Base-by-base conservation (phyloP, 352 stramenopile genomes). In the Phytophthora foliorum region DNA sequence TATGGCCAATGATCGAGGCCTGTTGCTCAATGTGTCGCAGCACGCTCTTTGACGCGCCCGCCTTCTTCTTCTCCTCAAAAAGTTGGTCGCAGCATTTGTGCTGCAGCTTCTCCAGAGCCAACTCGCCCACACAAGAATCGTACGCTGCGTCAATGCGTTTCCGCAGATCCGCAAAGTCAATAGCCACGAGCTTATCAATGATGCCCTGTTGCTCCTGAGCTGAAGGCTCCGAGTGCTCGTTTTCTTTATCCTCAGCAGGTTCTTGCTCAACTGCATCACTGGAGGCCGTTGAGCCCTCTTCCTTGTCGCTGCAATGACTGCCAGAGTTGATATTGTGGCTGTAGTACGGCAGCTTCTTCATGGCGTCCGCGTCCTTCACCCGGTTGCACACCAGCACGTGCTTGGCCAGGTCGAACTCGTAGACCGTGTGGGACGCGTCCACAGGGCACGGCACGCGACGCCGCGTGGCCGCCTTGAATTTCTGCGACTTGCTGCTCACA, bases 11-110 rank as follows among this genome's bases (percentile, higher is more conserved):
- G 54, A 95, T 95, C 8, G 86, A 94, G 9, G 86, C 79, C 46
- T 95, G 88, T 58, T 95, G 88, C 63, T 94, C 80, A 51, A 95
- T 94, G 66, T 95, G 88, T 6, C 88, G 81, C 48, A 95, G 57
- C 13, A 88, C 62, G 39, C 77, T 92, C 58, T 90, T 84, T 1
- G 80, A 83, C 4, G 88, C 75, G 21, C 82, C 77, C 0, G 82
- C 71, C 5, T 67, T 75, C 17, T 76, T 78, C 65, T 95, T 95
- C 49, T 92, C 75, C 27, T 76, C 65, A 10, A 91, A 70, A 49
- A 95, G 59, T n/a, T 73, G 59, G 29, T 89, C 74, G 52, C 88
- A 95, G 58, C 77, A 86, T 7, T 54, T 41, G 61, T 95, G 84
- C n/a, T 78, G 67, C n/a, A 91, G 79, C 46, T 92, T 93, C 45